Percentiles rank a stretch among this genome's conserved stretches.
Conservation (phyloP, 208 protist species). For the Leishmania amazonensis region DNA sequence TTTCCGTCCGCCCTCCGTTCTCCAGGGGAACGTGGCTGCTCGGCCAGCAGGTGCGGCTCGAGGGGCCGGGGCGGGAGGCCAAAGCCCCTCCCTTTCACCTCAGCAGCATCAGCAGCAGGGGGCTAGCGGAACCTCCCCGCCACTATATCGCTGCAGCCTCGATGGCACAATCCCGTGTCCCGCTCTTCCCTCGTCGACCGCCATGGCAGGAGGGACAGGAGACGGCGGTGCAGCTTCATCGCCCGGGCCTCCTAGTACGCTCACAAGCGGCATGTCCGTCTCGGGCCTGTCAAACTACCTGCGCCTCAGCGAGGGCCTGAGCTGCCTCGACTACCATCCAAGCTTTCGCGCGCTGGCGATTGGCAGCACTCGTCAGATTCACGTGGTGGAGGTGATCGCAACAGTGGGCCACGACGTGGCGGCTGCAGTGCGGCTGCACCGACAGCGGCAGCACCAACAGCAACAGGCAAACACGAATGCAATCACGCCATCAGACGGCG, state of each 20-base stretch:
- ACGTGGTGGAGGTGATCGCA: constrained; percentile 69
- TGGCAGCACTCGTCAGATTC: constrained; percentile 69
- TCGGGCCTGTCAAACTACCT: constrained; percentile 38
- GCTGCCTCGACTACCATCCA: constrained; percentile 72
- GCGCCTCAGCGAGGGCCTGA: constrained; percentile 53
- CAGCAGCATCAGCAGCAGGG: not conserved
- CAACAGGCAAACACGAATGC: not conserved
- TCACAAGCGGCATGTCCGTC: constrained; percentile 17
- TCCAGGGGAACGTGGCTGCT: not conserved
- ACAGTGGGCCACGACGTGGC: constrained; percentile 41
- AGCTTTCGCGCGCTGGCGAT: constrained; percentile 68
- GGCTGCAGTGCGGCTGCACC: constrained; percentile 10
- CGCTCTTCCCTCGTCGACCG: not conserved
- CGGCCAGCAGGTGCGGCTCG: not conserved
- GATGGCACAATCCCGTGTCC: not conserved
- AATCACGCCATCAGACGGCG: not conserved
- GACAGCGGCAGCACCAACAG: constrained; percentile 25
- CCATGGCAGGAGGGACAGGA: not conserved
- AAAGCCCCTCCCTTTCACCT: not conserved
- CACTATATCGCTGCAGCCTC: not conserved
- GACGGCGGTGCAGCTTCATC: constrained; percentile 7
- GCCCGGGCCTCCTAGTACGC: constrained; percentile 1
- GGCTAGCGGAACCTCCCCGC: not conserved
- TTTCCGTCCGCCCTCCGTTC: constrained; percentile 12
- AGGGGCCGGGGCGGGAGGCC: not conserved